These are phyloP conservation scores for Apiosordaria backusii DNA, from an alignment of 495 filamentous ascomycete genomes.

Conservation along the genomic window DNA sequence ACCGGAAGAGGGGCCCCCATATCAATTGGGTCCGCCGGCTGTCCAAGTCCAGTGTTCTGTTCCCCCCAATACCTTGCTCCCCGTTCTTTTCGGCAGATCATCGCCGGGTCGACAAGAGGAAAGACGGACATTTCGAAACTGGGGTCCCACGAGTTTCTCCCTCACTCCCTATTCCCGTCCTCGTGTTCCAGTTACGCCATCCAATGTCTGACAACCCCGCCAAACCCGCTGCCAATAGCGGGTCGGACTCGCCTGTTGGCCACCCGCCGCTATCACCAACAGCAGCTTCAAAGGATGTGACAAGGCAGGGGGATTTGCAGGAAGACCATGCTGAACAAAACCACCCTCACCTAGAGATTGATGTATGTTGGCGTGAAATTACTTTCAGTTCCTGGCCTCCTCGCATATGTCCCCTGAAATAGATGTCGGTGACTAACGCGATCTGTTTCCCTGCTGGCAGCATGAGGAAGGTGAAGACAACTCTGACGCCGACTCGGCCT, in stretches of 20 bases:
- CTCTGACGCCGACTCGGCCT: constrained; percentile 25
- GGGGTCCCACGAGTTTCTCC: background rate
- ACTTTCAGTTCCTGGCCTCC: background rate
- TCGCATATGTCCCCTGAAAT: background rate
- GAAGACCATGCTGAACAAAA: background rate
- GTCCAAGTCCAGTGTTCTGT: background rate
- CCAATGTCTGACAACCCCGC: background rate
- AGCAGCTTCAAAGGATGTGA: background rate
- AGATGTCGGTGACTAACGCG: background rate
- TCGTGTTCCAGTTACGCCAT: background rate
- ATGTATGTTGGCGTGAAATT: background rate
- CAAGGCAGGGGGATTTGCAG: background rate
- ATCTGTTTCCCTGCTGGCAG: background rate
- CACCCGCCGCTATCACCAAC: background rate
- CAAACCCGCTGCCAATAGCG: background rate
- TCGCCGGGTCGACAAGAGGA: background rate
- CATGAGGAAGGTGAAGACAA: constrained; percentile 14
- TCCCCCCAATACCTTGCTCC: background rate
- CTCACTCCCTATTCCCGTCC: background rate
- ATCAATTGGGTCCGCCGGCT: constrained; percentile 10
- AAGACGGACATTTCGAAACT: background rate
- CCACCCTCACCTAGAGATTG: background rate
- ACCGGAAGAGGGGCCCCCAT: background rate
- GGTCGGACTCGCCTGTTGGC: background rate
- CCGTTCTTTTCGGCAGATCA: background rate